Base-by-base conservation (phyloP, 2,329 filamentous ascomycete genomes). In the Beauveria caledonica region DNA sequence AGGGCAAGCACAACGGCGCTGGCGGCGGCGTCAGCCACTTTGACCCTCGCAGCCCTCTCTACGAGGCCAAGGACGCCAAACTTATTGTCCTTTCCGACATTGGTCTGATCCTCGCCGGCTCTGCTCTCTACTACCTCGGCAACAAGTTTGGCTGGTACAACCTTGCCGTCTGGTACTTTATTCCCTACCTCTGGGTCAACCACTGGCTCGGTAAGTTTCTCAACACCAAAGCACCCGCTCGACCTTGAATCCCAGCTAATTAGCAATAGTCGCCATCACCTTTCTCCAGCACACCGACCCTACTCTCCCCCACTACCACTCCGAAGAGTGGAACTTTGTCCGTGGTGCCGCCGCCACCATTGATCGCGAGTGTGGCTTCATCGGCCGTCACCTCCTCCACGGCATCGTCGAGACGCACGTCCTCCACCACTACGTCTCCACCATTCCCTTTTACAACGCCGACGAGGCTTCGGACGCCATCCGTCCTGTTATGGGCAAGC, bases 321-420 rank as follows among this genome's bases (percentile, higher is more conserved):
- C 86, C 63, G 83, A 89, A 64, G 84, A 88, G 70, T 97, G 93
- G 93, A 96, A 88, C 78, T 97, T 92, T 72, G 86, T 92, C 66
- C 92, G 93, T 67, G 93, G 93, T 69, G 93, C 93, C 61, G 92
- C 92, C 62, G 92, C 93, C 62, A 97, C 93, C 64, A 96, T 97
- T 69, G 93, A 97, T 72, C 92, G 93, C 69, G 93, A 97, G 75
- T 96, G 97, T 71, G 93, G 93, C 64, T 97, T 97, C 81, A 87
- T 97, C 71, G 93, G 93, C 63, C 91, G 92, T 68, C 83, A 88
- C 68, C 83, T 97, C 63, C 82, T 97, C 74, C 93, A 62, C 82
- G 93, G 92, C 70, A 97, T 97, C 76, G 88, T 97, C 74, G 93
- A 97, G 82, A 97, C 93, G 53, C 93, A 97, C 78, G 93, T 97